Evolutionary conservation across 371 early-diverging fungal genomes (phyloP), one percentile per base, ranked within the genome.

Genomic region (Mortierella polycephala): DNA sequence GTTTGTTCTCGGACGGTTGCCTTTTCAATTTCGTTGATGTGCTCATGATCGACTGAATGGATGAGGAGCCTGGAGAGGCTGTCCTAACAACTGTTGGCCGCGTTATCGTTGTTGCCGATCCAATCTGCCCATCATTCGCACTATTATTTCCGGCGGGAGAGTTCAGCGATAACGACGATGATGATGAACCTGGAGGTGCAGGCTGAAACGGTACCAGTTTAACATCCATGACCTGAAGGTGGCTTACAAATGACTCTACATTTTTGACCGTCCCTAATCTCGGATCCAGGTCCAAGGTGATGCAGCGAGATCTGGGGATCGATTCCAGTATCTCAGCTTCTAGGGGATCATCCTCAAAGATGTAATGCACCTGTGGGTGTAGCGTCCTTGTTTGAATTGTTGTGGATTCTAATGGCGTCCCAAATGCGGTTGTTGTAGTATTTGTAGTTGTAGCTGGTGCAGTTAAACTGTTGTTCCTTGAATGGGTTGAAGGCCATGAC

Each of bases 241-340:
- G 40, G 3, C 66, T 63, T 39, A 79, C 9, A 18, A 64, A 79
- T 5, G 73, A 72, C 56, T 79, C 79, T 5, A 79, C 79, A 47
- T 72, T 68, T n/a, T 52, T 62, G 20, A 77, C 58, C 8, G 42
- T 13, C 7, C 79, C 79, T 2, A 72, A 60, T 37, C 55, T 50
- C 0, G 79, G 79, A 39, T 79, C 79, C 14, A 79, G 53, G 39
- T 79, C 72, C 14, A 79, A 40, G 0, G 73, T 69, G 44, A 79
- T 79, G 23, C 66, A 68, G 0, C 73, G 64, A 0, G 72, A 69
- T 44, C 66, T 72, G 7, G 79, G 79, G 37, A 79, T 61, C 1
- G 72, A 68, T 14, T 61, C 72, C 42, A 79, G 61, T 39, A 69
- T 72, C 37, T 68, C 69, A 30, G 60, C 45, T 51, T 79, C 72